A percentile compares a stretch with the other conserved stretches of the same genome.
Conservation (phyloP, 73 alveolate genomes). For the Paramecium octaurelia region DNA sequence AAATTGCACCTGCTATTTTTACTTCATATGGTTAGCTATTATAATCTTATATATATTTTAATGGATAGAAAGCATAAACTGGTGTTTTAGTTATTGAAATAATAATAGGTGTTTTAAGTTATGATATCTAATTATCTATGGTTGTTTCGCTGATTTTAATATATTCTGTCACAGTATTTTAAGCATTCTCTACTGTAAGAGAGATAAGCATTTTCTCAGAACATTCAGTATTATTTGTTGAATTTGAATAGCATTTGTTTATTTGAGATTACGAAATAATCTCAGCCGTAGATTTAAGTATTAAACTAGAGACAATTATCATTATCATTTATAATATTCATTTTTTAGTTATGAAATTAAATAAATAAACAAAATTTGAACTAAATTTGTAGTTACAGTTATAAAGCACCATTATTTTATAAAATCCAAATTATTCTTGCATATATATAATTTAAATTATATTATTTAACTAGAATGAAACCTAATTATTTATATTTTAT, state of each 20-base stretch:
- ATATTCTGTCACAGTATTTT: not conserved
- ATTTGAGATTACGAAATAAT: not conserved
- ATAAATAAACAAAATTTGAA: not conserved
- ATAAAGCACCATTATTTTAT: not conserved
- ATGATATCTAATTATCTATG: not conserved
- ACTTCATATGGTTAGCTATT: conserved; percentile 14
- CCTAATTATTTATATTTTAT: too few relatives aligned
- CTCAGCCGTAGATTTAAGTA: not conserved
- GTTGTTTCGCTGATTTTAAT: not conserved
- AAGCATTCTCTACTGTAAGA: not conserved
- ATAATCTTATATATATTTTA: not conserved
- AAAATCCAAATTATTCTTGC: too few relatives aligned
- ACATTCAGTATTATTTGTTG: conserved; percentile 18
- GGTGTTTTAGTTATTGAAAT: conserved; percentile 21
- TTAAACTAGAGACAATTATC: not conserved
- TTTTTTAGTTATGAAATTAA: not conserved
- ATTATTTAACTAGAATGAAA: too few relatives aligned
- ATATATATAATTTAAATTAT: too few relatives aligned
- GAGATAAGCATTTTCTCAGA: not conserved
- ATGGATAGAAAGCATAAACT: conserved; percentile 41
- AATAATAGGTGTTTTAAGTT: not conserved
- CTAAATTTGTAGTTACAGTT: not conserved
- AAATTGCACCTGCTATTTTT: not conserved
- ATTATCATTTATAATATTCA: not conserved
- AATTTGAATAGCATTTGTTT: not conserved